Base-by-base conservation (phyloP, 2,329 filamentous ascomycete species). In the Fusarium acutatum region DNA sequence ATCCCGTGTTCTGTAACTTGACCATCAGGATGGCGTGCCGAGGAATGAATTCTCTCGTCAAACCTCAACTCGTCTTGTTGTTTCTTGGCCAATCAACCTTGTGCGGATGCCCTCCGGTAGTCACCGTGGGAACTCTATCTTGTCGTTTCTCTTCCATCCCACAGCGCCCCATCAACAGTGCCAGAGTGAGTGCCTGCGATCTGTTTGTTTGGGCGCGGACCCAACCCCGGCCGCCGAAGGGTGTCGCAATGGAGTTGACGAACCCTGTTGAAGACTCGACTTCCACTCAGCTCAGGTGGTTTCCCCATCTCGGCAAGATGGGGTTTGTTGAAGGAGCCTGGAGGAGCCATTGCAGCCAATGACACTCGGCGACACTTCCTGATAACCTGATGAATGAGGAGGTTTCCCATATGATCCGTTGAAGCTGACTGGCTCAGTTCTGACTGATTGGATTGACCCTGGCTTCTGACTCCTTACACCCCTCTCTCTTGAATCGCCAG, bases 91-190 rank as follows among this genome's bases (percentile, higher is more conserved):
- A 74, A 74, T 68, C 26, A 69, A 17, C 10, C 34, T 41, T 28
- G 47, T 72, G 52, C 71, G 71, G 71, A 43, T 43, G 26, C 26
- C 40, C 50, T 74, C 71, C 71, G 67, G 43, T 50, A 32, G 44
- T 44, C 56, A 53, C 54, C 34, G 41, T 58, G n/a, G 40, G 58
- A 66, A 74, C 53, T 75, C 67, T 73, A 74, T 69, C 56, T 68
- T 49, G 64, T 44, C 47, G 64, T 54, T 65, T 67, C 49, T 43
- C 56, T 34, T 63, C 46, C 52, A 22, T 44, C 41, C 41, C 46
- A 40, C 54, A 38, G 46, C 28, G 52, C 46, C 46, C 49, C 44
- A 41, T 69, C 47, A 43, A 43, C 43, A 43, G 58, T 53, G 44
- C 44, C 28, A 30, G 44, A 47, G 44, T 41, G 41, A 41, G 22